These are phyloP conservation scores for Dacryopinax primogenitus DNA, from an alignment of 768 basidiomycete genomes.

Conservation along the genomic window DNA sequence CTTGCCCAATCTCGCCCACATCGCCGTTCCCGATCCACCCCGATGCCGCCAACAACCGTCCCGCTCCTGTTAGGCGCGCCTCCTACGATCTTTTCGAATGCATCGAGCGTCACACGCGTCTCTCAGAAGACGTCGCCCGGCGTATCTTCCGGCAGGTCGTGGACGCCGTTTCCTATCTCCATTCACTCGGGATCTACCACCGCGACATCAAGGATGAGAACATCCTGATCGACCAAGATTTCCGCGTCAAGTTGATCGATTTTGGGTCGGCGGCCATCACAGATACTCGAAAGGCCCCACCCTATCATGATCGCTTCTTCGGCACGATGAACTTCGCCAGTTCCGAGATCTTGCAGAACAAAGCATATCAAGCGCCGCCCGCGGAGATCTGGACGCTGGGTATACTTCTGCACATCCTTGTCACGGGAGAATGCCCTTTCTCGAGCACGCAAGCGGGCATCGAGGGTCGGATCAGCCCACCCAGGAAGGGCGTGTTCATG, in stretches of 20 bases:
- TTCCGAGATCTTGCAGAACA: conserved; percentile 28
- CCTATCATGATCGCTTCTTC: conserved; percentile 56
- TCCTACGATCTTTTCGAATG: conserved; percentile 93
- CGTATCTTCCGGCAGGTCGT: conserved; percentile 81
- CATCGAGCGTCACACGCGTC: conserved; percentile 75
- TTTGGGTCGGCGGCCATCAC: conserved; percentile 80
- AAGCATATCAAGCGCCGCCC: conserved; percentile 28
- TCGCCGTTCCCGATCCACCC: conserved; percentile 13
- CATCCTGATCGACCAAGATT: conserved; percentile 34
- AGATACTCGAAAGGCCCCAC: conserved; percentile 48
- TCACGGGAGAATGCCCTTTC: conserved; percentile 32
- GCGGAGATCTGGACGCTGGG: conserved; percentile 35
- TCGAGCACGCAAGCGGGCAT: conserved; percentile 17
- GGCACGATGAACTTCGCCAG: conserved; percentile 27
- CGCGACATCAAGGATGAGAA: conserved; percentile 36
- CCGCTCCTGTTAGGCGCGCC: conserved; percentile 36
- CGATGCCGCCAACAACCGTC: conserved; percentile 18
- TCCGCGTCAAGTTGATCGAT: conserved; percentile 89
- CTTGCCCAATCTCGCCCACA: conserved; percentile 23
- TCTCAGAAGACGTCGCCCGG: conserved; percentile 64
- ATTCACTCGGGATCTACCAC: conserved; percentile 28
- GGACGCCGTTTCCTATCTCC: conserved; percentile 68
- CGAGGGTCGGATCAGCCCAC: conserved; percentile 18
- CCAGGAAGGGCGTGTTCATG: conserved; percentile 17
- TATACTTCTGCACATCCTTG: conserved; percentile 31